These are phyloP conservation scores for Galeopsis tetrahit DNA, from an alignment of 257 asterid species.

Conservation along the genomic window DNA sequence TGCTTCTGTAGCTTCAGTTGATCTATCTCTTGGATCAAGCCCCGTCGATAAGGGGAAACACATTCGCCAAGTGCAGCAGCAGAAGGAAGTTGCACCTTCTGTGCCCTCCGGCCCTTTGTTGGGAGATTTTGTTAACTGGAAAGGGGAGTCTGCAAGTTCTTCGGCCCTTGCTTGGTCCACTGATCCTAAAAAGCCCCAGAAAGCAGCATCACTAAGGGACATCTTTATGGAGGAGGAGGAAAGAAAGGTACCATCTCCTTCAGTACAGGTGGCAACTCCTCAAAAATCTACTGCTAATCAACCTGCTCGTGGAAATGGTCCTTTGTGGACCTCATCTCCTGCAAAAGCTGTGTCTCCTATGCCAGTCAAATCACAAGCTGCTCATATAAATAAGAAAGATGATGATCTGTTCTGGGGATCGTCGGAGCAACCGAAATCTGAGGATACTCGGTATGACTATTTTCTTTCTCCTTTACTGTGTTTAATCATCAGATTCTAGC, in stretches of 20 bases:
- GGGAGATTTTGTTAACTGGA: slow-evolving; percentile 96
- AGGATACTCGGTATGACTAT: slow-evolving; percentile 64
- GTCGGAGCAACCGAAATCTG: slow-evolving; percentile 72
- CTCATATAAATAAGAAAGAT: slow-evolving; percentile 63
- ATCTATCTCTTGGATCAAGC: slow-evolving; percentile 60
- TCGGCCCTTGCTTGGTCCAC: slow-evolving; percentile 92
- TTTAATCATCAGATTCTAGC: slow-evolving; percentile 33
- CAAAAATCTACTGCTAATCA: slow-evolving; percentile 65
- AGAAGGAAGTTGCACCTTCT: slow-evolving; percentile 69
- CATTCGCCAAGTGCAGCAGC: slow-evolving; percentile 64
- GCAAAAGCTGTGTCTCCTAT: slow-evolving; percentile 68
- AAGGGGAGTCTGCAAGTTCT: slow-evolving; percentile 71
- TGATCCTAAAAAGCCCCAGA: slow-evolving; percentile 65
- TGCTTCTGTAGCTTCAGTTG: slow-evolving; percentile 49
- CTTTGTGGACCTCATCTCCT: slow-evolving; percentile 75
- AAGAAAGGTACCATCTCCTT: slow-evolving; percentile 44
- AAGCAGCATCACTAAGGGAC: slow-evolving; percentile 87
- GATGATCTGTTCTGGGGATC: slow-evolving; percentile 99
- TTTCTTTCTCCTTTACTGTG: slow-evolving; percentile 45
- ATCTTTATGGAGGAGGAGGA: slow-evolving; percentile 92
- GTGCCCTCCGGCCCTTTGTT: slow-evolving; percentile 92
- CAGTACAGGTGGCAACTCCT: slow-evolving; percentile 46
- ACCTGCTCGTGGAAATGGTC: slow-evolving; percentile 60
- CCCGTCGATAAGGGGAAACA: slow-evolving; percentile 64
- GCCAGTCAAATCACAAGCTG: slow-evolving; percentile 49